Base-by-base conservation (phyloP, 495 filamentous ascomycete genomes). In the Parathielavia appendiculata region DNA sequence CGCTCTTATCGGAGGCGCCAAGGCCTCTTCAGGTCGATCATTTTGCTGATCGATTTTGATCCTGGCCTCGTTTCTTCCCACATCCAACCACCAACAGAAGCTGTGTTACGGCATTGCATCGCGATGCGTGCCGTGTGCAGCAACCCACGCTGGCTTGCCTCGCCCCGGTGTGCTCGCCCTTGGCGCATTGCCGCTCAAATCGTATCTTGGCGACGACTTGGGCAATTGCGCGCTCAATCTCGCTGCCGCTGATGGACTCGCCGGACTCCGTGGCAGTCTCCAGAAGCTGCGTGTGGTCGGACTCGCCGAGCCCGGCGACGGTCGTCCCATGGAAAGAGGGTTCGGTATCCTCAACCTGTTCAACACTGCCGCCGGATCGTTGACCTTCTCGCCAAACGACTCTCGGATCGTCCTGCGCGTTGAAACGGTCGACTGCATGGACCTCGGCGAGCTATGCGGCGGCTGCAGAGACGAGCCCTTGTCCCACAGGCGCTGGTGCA, bases 301-400 rank as follows among this genome's bases (percentile, higher is more conserved):
- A 19, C 61, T 63, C 8, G 58, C 50, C 4, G 62, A 56, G 10
- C n/a, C 16, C 9, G 62, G 40, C 45, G 54, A 61, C 14, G 51
- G 19, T 40, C 50, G 54, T 17, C 43, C 26, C 44, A 43, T 54
- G 38, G 58, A 44, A 1, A 56, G 57, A 13, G 57, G 30, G 13
- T 39, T 52, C 17, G 57, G 54, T 20, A 59, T 61, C 0, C 10
- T 58, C 17, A 61, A 44, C n/a, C 61, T 34, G 9, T 52, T n/a
- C 39, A 68, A 38, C 1, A 51, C 58, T 14, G 61, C 48, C 2
- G 60, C 66, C 1, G 66, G 66, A 23, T 68, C 66, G 13, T 68
- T 68, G 35, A 60, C 43, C 41, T 68, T 68, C 41, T 68, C 66
- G 23, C 66, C 66, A 44, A 68, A 68, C 35, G 66, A 68, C 46